These are phyloP conservation scores for Wallacemonas rigidus DNA, from an alignment of 208 protist genomes.

Conservation along the genomic window DNA sequence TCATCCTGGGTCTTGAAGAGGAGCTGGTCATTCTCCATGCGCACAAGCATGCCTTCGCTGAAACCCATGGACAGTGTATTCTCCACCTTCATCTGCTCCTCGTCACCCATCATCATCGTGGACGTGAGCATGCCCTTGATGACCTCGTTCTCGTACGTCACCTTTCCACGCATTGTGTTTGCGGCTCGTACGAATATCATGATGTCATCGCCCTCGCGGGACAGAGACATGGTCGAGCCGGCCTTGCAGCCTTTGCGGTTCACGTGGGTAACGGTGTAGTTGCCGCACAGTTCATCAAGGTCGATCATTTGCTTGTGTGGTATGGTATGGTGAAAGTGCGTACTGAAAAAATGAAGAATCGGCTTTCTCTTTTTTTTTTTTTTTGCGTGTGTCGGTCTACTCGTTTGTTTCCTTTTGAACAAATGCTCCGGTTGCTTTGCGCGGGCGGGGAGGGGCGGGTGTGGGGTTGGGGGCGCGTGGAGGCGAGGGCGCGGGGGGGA, in stretches of 20 bases:
- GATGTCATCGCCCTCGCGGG: constrained; percentile 32
- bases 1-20: constrained; percentile 49
- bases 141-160: constrained; percentile 32
- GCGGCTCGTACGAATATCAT: constrained; percentile 37
- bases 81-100: constrained; percentile 56
- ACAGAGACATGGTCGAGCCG: constrained; percentile 39
- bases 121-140: constrained; percentile 44
- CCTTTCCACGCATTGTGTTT: constrained; percentile 50
- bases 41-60: constrained; percentile 43
- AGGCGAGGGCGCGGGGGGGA: background rate
- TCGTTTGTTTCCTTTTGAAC: background rate
- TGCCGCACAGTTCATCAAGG: constrained; percentile 53
- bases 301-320: constrained; percentile 10
- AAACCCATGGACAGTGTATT: constrained; percentile 46
- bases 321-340: background rate
- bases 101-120: constrained; percentile 37
- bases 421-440: background rate
- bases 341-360: background rate
- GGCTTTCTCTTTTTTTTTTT: background rate
- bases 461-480: background rate
- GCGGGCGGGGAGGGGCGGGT: background rate
- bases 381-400: background rate
- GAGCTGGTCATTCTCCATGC: constrained; percentile 35
- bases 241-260: constrained; percentile 33
- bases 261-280: constrained; percentile 52